Evolutionary conservation across 805 yeast genomes (phyloP).

Genomic region (Metschnikowia matae): DNA sequence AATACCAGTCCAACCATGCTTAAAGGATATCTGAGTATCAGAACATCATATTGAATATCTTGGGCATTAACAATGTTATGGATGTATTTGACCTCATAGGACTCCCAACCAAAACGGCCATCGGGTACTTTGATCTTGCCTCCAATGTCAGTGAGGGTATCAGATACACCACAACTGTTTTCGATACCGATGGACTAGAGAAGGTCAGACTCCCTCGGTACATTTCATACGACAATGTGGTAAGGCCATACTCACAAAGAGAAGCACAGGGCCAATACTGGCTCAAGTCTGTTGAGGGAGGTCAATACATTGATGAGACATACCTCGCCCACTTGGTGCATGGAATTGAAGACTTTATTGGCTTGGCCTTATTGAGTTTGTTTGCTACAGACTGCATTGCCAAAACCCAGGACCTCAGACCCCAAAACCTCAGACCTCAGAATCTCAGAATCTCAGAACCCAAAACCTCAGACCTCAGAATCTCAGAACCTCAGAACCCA

Average conservation of each 20-base stretch:
- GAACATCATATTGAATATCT: constrained; percentile 1
- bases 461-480: constrained; percentile 44
- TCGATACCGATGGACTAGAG: constrained; percentile 72
- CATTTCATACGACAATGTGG: constrained; percentile 63
- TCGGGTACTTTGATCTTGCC: constrained; percentile 90
- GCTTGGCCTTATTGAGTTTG: constrained; percentile 81
- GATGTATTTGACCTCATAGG: constrained; percentile 94
- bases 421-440: too few relatives aligned
- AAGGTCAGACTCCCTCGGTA: constrained; percentile 81
- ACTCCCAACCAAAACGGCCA: constrained; percentile 93
- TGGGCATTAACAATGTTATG: constrained; percentile 88
- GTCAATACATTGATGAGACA: constrained; percentile 62
- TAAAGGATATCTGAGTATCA: too few relatives aligned
- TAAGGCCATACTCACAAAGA: constrained; percentile 70
- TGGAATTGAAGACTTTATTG: constrained; percentile 89
- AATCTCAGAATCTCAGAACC: too few relatives aligned
- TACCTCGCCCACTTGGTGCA: constrained; percentile 89
- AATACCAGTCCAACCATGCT: constrained; percentile 27
- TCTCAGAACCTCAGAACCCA: constrained; percentile 60
- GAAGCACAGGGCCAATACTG: constrained; percentile 95
- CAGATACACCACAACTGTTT: constrained; percentile 84
- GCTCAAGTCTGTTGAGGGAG: constrained; percentile 82
- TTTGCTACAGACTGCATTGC: constrained; percentile 91
- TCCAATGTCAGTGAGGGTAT: constrained; percentile 92
- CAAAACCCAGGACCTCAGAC: constrained; percentile 57